Percentiles rank a stretch among this genome's conserved stretches.
Conservation (phyloP, 75 land plant species). For the Chamaecyparis obtusa region DNA sequence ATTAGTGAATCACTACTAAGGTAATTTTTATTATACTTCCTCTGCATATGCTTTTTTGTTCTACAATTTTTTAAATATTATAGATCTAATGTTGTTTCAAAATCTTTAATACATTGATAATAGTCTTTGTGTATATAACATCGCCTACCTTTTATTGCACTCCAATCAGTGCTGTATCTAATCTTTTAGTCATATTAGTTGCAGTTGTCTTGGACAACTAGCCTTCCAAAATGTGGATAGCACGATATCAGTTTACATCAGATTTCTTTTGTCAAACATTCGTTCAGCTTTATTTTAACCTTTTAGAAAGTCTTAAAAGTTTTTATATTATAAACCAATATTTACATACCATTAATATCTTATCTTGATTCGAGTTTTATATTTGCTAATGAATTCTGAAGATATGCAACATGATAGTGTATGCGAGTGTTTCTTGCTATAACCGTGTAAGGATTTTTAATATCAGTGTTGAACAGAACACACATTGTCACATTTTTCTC, state of each 20-base stretch:
- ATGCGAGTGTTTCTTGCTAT: no score
- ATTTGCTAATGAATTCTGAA: neutral
- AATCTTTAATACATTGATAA: neutral
- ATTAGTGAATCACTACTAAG: neutral
- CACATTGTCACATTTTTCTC: neutral
- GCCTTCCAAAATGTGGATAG: no score
- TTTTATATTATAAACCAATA: neutral
- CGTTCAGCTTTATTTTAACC: no score
- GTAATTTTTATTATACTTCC: neutral
- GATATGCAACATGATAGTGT: no score
- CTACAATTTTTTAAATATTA: neutral
- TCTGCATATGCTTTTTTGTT: neutral
- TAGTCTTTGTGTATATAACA: neutral
- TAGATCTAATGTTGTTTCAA: neutral
- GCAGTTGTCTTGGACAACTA: neutral
- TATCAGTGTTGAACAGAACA: no score
- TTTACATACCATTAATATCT: neutral
- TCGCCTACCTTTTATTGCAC: neutral
- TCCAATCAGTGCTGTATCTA: neutral
- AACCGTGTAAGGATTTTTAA: no score
- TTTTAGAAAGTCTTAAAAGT: no score
- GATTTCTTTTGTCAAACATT: no score
- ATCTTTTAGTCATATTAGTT: neutral
- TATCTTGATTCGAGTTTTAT: neutral
- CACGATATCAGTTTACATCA: no score